These are phyloP conservation scores for Stagonosporopsis vannaccii DNA, from an alignment of 2,329 filamentous ascomycete genomes.

Conservation along the genomic window DNA sequence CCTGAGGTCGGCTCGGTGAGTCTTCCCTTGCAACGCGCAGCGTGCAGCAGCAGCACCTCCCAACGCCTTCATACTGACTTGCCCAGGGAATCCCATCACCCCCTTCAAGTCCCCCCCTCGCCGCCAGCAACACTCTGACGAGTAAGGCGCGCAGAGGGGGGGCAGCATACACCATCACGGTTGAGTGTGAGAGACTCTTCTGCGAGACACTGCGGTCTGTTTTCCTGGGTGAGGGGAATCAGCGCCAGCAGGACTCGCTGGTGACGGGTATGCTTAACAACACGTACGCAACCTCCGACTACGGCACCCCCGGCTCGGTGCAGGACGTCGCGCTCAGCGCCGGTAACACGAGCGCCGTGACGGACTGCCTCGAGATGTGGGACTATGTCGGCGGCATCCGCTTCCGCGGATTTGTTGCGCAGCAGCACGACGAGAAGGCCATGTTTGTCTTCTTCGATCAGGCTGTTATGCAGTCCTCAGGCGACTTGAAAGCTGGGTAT, in stretches of 20 bases:
- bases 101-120: conserved; percentile 88
- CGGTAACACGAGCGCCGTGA: conserved; percentile 50
- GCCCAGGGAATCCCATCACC: conserved; percentile 80
- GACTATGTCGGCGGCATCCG: conserved; percentile 85
- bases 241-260: conserved; percentile 79
- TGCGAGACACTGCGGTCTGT: conserved; percentile 92
- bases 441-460: conserved; percentile 90
- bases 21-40: conserved; percentile 9
- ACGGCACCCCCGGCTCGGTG: conserved; percentile 34
- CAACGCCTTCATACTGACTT: conserved; percentile 20
- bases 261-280: conserved; percentile 74
- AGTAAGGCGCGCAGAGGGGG: conserved; percentile 70
- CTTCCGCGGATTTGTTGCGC: conserved; percentile 85
- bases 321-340: conserved; percentile 26
- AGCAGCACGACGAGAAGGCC: conserved; percentile 72
- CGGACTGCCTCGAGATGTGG: conserved; percentile 78
- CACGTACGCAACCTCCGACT: conserved; percentile 41
- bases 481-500: conserved; percentile 87
- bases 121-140: conserved; percentile 66
- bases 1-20: conserved; percentile 55
- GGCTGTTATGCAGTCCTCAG: conserved; percentile 65
- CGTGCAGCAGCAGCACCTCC: background rate
- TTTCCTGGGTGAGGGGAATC: conserved; percentile 95
- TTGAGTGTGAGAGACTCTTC: conserved; percentile 99
- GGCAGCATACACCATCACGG: conserved; percentile 95